Evolutionary conservation across 352 stramenopile genomes (phyloP), one percentile per base, ranked within the genome.

Genomic region (Pythium aristosporum): DNA sequence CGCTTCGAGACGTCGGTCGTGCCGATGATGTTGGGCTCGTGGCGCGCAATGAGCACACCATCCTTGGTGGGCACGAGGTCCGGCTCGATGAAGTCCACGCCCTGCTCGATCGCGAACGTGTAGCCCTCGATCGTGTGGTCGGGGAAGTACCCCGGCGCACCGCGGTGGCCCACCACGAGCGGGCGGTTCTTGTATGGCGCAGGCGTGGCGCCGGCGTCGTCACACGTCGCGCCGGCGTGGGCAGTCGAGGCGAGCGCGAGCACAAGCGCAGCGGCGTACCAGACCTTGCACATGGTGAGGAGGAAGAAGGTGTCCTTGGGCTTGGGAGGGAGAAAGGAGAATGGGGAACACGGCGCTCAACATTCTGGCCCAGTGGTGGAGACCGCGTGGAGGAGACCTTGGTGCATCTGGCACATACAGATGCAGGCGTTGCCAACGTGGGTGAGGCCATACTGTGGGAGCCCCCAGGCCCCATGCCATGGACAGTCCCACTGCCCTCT

Each of bases 121-220:
- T 98, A 98, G 18, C 80, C 84, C 57, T 80, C 74, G 62, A 98
- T 73, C 34, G 93, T 95, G 69, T 98, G 89, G 63, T 98, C 89
- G 4, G 93, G 91, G 20, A 98, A 67, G 72, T 97, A 94, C 23
- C 82, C 91, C 1, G 87, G 86, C 2, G 91, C 91, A 5, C 91
- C 92, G 16, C 92, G 88, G 77, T 98, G 92, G 13, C 72, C 88
- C n/a, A 89, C 69, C 37, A 91, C 87, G 6, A 82, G 75, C 11
- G 84, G 82, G 49, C 74, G 74, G 16, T 78, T 78, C 52, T 87
- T 66, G 55, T 59, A 46, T 3, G 39, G 39, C 39, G 39, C 10
- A 41, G 67, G 56, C 47, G 54, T 58, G 68, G 28, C 59, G 65
- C 57, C 20, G 68, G 42, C 18, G 68, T 88, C 25, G 74, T 68